Conservation (phyloP, 2,329 filamentous ascomycete genomes). For the Ambrosiella xylebori region DNA sequence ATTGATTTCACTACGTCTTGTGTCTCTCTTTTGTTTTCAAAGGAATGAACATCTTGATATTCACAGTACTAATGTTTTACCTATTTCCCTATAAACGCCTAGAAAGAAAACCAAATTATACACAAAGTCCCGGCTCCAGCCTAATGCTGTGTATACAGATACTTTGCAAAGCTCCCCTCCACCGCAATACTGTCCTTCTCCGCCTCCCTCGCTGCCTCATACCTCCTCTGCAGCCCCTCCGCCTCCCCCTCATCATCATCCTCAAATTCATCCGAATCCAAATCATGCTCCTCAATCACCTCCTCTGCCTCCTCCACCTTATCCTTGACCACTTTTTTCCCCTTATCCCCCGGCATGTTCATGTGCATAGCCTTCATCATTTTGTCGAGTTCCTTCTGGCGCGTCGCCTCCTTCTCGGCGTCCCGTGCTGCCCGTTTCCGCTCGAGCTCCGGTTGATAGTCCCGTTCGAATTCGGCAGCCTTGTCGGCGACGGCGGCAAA, state of each 20-base stretch:
- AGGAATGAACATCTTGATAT: too few species aligned
- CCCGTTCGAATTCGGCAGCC: conserved; percentile 68
- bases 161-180: conserved; percentile 47
- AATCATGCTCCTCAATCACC: conserved; percentile 36
- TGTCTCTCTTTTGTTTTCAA: too few species aligned
- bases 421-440: conserved; percentile 59
- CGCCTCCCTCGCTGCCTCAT: conserved; percentile 55
- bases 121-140: not conserved
- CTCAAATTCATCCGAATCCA: conserved; percentile 41
- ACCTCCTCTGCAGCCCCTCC: conserved; percentile 55
- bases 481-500: conserved; percentile 81
- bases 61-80: not conserved
- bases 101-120: not conserved
- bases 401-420: conserved; percentile 49
- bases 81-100: not conserved
- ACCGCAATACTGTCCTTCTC: conserved; percentile 33
- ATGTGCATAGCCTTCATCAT: conserved; percentile 84
- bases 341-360: conserved; percentile 16
- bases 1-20: not conserved
- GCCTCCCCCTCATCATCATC: conserved; percentile 43
- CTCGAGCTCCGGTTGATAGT: conserved; percentile 87
- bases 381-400: conserved; percentile 72
- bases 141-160: conserved; percentile 30
- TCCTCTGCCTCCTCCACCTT: conserved; percentile 29
- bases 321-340: conserved; percentile 17